Percentiles rank a stretch among this genome's conserved stretches.
Conservation (phyloP, 768 basidiomycete genomes). For the Mrakia gelida region DNA sequence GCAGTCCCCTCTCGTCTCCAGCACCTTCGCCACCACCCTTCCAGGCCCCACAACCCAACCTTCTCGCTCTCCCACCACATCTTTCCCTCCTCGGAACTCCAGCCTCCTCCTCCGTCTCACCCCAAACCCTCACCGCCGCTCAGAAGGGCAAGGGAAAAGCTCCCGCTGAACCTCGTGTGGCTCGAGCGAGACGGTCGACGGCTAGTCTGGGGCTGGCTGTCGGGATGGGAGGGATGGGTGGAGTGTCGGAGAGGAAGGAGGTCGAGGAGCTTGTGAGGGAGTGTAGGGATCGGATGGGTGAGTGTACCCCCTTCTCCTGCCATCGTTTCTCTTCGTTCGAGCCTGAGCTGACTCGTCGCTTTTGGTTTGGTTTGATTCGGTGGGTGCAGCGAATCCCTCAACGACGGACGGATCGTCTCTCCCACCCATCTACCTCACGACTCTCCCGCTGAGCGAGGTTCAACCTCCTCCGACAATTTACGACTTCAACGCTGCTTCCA, state of each 20-base stretch:
- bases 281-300: constrained; percentile 29
- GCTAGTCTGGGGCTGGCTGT: not conserved
- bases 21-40: not conserved
- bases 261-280: constrained; percentile 25
- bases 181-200: not conserved
- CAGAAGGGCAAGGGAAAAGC: constrained; percentile 8
- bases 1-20: not conserved
- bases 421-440: constrained; percentile 3
- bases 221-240: constrained; percentile 6
- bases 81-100: not conserved
- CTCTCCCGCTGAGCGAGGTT: not conserved
- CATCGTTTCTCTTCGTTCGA: not conserved
- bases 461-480: not conserved
- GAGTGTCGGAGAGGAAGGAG: constrained; percentile 24
- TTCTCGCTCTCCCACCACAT: not conserved
- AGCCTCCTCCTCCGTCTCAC: not conserved
- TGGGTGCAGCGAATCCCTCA: not conserved
- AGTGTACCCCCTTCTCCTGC: not conserved
- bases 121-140: not conserved
- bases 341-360: not conserved
- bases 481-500: constrained; percentile 7
- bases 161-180: not conserved
- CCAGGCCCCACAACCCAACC: not conserved
- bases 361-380: not conserved
- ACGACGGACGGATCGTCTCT: not conserved